Percentiles rank a stretch among this genome's conserved stretches.
Evolutionary conservation across 2,329 filamentous ascomycete species (phyloP).

Genomic region (Neonectria ditissima): DNA sequence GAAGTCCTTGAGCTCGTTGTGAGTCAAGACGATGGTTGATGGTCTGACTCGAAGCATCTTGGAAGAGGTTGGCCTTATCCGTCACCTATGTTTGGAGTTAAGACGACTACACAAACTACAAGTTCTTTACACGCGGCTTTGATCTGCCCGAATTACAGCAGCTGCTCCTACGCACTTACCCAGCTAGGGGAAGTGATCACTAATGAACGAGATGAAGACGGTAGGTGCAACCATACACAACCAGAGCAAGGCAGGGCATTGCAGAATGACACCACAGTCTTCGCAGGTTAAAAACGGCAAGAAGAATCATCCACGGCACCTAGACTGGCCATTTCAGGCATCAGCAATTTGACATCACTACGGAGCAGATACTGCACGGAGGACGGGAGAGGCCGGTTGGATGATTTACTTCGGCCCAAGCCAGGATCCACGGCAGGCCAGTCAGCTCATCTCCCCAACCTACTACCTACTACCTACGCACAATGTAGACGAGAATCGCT

Average conservation of each 20-base stretch:
- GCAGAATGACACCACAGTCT: not conserved
- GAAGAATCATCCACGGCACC: not conserved
- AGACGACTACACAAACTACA: not conserved
- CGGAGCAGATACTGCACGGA: not conserved
- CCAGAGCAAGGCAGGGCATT: not conserved
- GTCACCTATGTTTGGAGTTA: not conserved
- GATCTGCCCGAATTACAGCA: not conserved
- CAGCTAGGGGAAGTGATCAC: not conserved
- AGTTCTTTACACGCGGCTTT: not conserved
- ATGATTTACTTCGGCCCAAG: not conserved
- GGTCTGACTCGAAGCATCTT: conserved; percentile 40
- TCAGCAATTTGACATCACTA: no score
- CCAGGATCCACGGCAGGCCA: not conserved
- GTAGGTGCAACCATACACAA: not conserved
- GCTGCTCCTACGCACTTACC: not conserved
- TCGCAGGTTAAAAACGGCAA: not conserved
- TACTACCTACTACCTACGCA: no score
- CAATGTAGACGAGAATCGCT: not conserved
- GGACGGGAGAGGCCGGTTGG: not conserved
- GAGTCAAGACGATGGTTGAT: conserved; percentile 33
- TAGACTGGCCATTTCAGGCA: no score
- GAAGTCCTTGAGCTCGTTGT: conserved; percentile 35
- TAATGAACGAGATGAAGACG: not conserved
- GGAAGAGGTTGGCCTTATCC: not conserved
- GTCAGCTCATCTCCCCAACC: not conserved